Conservation (phyloP, 2,329 filamentous ascomycete species). For the Pseudopithomyces chartarum region DNA sequence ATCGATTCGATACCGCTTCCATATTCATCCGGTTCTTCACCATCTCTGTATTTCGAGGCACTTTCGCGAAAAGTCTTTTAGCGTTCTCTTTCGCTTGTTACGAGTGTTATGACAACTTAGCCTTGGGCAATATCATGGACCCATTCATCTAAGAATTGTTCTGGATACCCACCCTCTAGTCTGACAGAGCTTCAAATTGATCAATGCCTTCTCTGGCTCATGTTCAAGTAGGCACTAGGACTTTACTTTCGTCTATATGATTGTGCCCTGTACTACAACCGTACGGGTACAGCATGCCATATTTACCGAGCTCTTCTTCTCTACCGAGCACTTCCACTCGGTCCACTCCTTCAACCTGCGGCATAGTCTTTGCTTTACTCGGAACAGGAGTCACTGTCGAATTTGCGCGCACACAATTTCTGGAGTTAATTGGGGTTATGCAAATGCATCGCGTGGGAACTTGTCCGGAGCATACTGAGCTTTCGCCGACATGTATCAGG, state of each 20-base stretch:
- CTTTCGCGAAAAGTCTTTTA: slow-evolving; percentile 36
- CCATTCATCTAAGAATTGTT: slow-evolving; percentile 25
- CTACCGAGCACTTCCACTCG: background rate
- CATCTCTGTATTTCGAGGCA: slow-evolving; percentile 18
- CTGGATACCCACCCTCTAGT: slow-evolving; percentile 37
- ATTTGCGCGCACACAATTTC: slow-evolving; percentile 12
- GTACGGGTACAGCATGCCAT: background rate
- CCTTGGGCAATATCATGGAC: slow-evolving; percentile 22
- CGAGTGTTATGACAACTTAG: slow-evolving; percentile 21
- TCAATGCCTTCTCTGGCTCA: slow-evolving; percentile 19
- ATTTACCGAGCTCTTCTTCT: slow-evolving; percentile 12
- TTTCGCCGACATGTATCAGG: slow-evolving; percentile 14
- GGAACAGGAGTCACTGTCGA: slow-evolving; percentile 14
- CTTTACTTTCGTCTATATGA: background rate
- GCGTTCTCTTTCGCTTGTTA: slow-evolving; percentile 22
- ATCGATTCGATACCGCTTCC: slow-evolving; percentile 10
- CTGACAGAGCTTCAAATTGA: slow-evolving; percentile 27
- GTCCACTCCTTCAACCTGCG: background rate
- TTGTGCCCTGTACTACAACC: background rate
- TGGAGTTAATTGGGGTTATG: slow-evolving; percentile 23
- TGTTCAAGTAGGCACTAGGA: background rate
- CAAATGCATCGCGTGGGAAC: slow-evolving; percentile 39
- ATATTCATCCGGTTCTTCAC: slow-evolving; percentile 9
- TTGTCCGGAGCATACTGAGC: slow-evolving; percentile 32
- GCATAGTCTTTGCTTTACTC: slow-evolving; percentile 3